Conservation (phyloP, 257 asterid species). For the Nicotiana knightiana region DNA sequence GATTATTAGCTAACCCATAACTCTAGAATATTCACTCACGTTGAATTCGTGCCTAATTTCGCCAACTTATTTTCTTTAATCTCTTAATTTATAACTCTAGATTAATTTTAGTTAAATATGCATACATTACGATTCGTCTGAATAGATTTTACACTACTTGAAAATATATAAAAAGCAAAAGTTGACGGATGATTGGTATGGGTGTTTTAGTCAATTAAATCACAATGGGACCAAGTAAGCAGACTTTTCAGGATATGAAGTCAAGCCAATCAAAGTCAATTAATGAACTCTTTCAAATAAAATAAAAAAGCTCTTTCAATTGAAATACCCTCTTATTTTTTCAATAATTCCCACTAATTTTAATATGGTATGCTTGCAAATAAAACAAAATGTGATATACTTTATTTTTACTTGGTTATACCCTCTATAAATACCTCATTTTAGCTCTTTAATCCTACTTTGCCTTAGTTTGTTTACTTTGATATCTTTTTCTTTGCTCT, state of each 20-base stretch:
- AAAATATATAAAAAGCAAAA: neutral
- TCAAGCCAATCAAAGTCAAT: neutral
- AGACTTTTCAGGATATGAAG: constrained; percentile 15
- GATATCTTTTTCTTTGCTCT: neutral
- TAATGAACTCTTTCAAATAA: neutral
- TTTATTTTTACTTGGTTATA: neutral
- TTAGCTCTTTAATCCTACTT: neutral
- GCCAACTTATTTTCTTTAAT: too few species aligned
- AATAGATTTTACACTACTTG: too few species aligned
- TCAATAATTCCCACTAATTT: neutral
- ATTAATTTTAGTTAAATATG: too few species aligned
- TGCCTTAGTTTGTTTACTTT: neutral
- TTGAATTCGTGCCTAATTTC: too few species aligned
- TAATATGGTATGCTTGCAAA: neutral
- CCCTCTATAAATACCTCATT: neutral
- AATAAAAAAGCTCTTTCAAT: too few species aligned
- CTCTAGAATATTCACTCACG: too few species aligned
- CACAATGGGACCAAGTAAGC: constrained; percentile 21
- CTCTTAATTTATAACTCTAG: too few species aligned
- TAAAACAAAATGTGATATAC: neutral
- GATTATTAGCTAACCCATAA: too few species aligned
- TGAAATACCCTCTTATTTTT: neutral
- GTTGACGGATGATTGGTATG: neutral
- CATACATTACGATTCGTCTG: too few species aligned
- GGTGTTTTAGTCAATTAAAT: neutral